A percentile compares a stretch with the other conserved stretches of the same genome.
These are phyloP conservation scores for Moesziomyces antarcticus DNA, from an alignment of 1,284 basidiomycete species.

Conservation along the genomic window DNA sequence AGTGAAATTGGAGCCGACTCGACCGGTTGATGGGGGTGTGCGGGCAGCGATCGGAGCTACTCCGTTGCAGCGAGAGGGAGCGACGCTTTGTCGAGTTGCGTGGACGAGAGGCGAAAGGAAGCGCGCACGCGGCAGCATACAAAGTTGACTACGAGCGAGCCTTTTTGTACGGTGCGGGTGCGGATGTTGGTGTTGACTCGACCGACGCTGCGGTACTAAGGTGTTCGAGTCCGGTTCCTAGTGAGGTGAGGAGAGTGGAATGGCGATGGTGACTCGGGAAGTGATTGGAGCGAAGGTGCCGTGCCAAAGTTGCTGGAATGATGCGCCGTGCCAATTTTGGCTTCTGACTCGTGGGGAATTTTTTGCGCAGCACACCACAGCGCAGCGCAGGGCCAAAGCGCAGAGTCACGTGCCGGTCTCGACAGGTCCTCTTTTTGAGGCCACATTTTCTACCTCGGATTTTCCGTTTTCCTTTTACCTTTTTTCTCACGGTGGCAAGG, in stretches of 20 bases:
- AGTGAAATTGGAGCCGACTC: not conserved
- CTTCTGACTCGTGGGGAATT: not conserved
- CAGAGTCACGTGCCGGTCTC: not conserved
- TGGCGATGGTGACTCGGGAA: not conserved
- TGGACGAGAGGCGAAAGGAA: slow-evolving; percentile 14
- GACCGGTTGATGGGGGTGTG: not conserved
- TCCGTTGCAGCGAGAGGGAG: slow-evolving; percentile 6
- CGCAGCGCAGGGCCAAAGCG: not conserved
- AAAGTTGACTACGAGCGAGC: slow-evolving; percentile 20
- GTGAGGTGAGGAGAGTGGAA: not conserved
- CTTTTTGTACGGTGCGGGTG: slow-evolving; percentile 2
- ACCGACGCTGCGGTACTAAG: too few relatives aligned
- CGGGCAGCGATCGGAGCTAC: not conserved
- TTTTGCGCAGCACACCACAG: not conserved
- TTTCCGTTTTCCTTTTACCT: too few relatives aligned
- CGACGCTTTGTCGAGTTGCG: slow-evolving; percentile 9
- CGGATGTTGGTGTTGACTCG: too few relatives aligned
- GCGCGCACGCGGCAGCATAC: slow-evolving; percentile 27
- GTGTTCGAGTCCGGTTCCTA: not conserved
- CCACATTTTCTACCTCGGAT: not conserved
- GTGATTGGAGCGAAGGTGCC: not conserved
- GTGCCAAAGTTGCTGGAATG: not conserved
- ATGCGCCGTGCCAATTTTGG: not conserved
- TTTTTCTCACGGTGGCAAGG: not conserved
- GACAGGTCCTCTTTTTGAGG: not conserved